Evolutionary conservation across 2,329 filamentous ascomycete genomes (phyloP).

Genomic region (Fusarium sp.): DNA sequence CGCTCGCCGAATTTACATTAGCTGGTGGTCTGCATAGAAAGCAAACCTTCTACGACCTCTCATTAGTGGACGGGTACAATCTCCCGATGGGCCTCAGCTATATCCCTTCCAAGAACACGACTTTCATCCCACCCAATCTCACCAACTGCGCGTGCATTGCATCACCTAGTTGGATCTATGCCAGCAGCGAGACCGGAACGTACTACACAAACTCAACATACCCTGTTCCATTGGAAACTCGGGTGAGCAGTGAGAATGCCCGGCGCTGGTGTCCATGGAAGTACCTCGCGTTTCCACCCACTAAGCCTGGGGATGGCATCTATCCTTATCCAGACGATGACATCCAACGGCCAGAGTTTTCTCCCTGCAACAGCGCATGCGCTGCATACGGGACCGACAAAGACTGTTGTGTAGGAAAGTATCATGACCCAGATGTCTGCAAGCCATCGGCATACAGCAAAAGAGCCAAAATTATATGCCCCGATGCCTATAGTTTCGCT

Average conservation of each 20-base stretch:
- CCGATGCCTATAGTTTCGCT: slow-evolving; percentile 86
- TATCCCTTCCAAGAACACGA: slow-evolving; percentile 71
- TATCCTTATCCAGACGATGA: slow-evolving; percentile 85
- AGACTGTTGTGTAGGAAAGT: slow-evolving; percentile 82
- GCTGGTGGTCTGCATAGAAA: slow-evolving; percentile 69
- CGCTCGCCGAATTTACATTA: slow-evolving; percentile 84
- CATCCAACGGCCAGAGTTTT: slow-evolving; percentile 77
- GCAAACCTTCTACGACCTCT: slow-evolving; percentile 87
- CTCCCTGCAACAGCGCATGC: slow-evolving; percentile 83
- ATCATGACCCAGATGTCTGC: slow-evolving; percentile 74
- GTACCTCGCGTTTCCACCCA: slow-evolving; percentile 75
- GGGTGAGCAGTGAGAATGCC: slow-evolving; percentile 68
- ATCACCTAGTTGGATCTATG: slow-evolving; percentile 72
- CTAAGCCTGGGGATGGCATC: slow-evolving; percentile 78
- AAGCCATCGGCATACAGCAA: slow-evolving; percentile 76
- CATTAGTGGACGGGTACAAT: slow-evolving; percentile 88
- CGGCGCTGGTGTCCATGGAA: slow-evolving; percentile 85
- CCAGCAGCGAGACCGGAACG: slow-evolving; percentile 65
- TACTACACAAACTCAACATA: slow-evolving; percentile 74
- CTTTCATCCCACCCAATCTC: slow-evolving; percentile 79
- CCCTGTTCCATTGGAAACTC: slow-evolving; percentile 75
- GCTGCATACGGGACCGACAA: slow-evolving; percentile 73
- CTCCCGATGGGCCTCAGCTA: slow-evolving; percentile 76
- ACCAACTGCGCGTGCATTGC: slow-evolving; percentile 84
- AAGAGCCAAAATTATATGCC: slow-evolving; percentile 80